Evolutionary conservation across 257 asterid species (phyloP).

Genomic region (Forsythia viridissima): DNA sequence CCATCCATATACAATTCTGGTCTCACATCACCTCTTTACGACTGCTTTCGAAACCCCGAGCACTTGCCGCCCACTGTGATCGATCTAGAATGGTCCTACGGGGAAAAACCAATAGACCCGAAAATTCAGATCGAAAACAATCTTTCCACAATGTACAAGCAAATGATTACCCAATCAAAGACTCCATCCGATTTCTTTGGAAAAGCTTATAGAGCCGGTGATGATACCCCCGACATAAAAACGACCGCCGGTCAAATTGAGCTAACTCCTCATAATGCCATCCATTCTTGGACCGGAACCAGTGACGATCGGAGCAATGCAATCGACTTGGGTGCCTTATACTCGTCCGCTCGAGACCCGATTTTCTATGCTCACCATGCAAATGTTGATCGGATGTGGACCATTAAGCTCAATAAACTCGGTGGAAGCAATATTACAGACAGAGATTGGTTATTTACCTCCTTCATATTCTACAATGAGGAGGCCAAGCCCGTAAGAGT

Average conservation of each 20-base stretch:
- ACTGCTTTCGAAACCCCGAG: constrained; percentile 6
- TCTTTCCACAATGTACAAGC: background rate
- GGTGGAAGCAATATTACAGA: too few species aligned
- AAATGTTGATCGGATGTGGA: too few species aligned
- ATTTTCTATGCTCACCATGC: constrained; percentile 14
- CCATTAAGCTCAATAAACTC: too few species aligned
- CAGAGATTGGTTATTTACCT: background rate
- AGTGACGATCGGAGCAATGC: too few species aligned
- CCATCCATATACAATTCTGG: constrained; percentile 9
- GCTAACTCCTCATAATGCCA: background rate
- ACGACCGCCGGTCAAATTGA: background rate
- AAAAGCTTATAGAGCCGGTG: background rate
- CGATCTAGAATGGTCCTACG: constrained; percentile 12
- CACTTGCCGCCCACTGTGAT: constrained; percentile 10
- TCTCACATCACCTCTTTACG: background rate
- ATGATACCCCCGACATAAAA: background rate
- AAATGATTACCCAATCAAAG: background rate
- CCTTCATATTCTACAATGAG: background rate
- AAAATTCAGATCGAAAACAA: background rate
- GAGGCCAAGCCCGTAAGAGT: background rate
- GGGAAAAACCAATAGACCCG: background rate
- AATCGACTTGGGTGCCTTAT: constrained; percentile 5
- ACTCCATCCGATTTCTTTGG: constrained; percentile 12
- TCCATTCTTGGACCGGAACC: background rate
- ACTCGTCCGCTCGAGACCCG: background rate